Percentiles rank a stretch among this genome's conserved stretches.
These are phyloP conservation scores for Mycogone perniciosa DNA, from an alignment of 2,329 filamentous ascomycete genomes.

Conservation along the genomic window DNA sequence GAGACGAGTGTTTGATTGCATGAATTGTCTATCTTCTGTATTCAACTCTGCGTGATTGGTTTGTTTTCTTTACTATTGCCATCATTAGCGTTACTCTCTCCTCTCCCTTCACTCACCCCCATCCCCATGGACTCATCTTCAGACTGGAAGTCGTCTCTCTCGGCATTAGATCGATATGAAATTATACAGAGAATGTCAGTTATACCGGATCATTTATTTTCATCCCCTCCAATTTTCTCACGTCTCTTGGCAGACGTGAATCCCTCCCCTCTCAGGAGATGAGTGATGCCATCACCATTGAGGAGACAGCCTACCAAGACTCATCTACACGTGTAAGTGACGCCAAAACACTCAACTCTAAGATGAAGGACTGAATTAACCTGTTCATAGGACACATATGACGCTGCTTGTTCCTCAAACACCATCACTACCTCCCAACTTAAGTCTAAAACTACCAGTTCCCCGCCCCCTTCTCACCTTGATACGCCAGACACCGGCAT, in stretches of 20 bases:
- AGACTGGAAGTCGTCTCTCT: conserved; percentile 47
- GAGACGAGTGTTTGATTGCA: too few species aligned
- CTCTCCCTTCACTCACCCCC: background rate
- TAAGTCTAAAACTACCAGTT: background rate
- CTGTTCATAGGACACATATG: conserved; percentile 50
- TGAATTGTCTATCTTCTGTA: too few species aligned
- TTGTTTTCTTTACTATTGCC: background rate
- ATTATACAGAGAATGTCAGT: conserved; percentile 48
- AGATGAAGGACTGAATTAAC: conserved; percentile 15
- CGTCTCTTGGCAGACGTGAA: conserved; percentile 21
- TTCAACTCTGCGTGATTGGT: too few species aligned
- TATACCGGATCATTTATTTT: background rate
- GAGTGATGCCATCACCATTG: conserved; percentile 54
- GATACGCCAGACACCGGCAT: conserved; percentile 25
- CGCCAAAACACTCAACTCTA: conserved; percentile 1
- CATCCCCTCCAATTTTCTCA: conserved; percentile 1
- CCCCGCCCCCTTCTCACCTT: background rate
- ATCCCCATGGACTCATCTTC: conserved; percentile 9
- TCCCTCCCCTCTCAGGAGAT: conserved; percentile 25
- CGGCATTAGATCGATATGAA: conserved; percentile 55
- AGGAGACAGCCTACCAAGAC: conserved; percentile 56
- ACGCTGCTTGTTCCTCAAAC: conserved; percentile 33
- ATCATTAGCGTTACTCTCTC: background rate
- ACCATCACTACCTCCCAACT: conserved; percentile 12
- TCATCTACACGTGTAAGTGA: conserved; percentile 51